Conservation (phyloP, 495 filamentous ascomycete genomes). For the Hypoxylon trugodes region DNA sequence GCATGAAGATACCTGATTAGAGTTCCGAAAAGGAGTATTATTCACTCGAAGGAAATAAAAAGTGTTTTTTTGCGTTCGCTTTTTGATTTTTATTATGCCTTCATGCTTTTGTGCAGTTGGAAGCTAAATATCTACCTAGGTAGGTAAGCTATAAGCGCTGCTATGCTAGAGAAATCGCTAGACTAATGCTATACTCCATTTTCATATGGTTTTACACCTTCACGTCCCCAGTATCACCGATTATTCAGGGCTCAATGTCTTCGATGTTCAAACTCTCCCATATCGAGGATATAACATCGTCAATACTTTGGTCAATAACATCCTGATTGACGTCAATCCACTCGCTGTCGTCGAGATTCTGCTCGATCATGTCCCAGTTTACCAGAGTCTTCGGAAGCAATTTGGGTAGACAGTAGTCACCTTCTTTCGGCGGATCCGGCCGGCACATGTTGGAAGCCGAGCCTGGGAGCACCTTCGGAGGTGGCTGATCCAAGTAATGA, state of each 20-base stretch:
- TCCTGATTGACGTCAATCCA: constrained; percentile 30
- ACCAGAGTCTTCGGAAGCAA: constrained; percentile 1
- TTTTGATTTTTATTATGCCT: background rate
- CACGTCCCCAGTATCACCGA: background rate
- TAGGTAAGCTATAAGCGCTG: too few species aligned
- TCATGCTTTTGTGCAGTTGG: background rate
- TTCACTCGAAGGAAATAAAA: constrained; percentile 9
- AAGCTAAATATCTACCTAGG: background rate
- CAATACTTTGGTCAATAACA: background rate
- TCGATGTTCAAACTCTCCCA: constrained; percentile 4
- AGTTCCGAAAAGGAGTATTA: background rate
- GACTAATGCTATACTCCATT: constrained; percentile 8
- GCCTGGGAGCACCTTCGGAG: background rate
- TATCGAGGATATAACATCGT: background rate
- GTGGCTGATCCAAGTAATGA: background rate
- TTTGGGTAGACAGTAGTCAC: background rate
- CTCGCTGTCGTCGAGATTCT: constrained; percentile 11
- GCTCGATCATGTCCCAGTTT: constrained; percentile 9
- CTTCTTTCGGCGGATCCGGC: background rate
- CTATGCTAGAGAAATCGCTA: constrained; percentile 3
- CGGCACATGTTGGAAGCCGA: background rate
- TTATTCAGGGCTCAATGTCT: background rate
- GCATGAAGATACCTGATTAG: constrained; percentile 36
- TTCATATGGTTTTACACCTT: background rate
- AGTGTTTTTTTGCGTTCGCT: constrained; percentile 15